Percentiles rank a stretch among this genome's conserved stretches.
phyloP scores from a whole-genome alignment of 2,329 filamentous ascomycete species.

The Cladosporium sp. region DNA sequence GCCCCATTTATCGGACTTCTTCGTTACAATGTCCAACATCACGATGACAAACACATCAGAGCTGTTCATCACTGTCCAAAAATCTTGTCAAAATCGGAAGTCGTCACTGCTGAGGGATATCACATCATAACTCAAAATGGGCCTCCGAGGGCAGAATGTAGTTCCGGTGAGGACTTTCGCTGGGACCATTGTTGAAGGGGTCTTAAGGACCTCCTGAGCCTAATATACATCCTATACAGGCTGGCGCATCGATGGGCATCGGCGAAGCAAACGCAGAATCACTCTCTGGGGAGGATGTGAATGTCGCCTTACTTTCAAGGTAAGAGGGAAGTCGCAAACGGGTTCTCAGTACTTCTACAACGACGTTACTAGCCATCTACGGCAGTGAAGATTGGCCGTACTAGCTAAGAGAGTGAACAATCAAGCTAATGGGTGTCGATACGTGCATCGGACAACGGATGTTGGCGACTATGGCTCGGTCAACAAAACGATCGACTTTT shows the following conservation, averaged over 20 bases:
- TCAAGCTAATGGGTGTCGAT: slow-evolving; percentile 18
- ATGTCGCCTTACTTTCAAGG: background rate
- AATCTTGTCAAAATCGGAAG: background rate
- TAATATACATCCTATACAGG: background rate
- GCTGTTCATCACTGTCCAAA: background rate
- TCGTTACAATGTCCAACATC: too few relatives aligned
- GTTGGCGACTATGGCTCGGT: slow-evolving; percentile 36
- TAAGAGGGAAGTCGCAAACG: background rate
- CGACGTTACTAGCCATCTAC: background rate
- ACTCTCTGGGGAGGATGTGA: background rate
- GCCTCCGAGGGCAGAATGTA: background rate
- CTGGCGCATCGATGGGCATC: background rate
- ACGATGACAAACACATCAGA: background rate
- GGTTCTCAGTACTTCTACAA: background rate
- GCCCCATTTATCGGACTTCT: background rate
- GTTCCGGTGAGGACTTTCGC: background rate
- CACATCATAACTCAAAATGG: background rate
- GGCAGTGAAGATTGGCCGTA: background rate
- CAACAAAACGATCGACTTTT: slow-evolving; percentile 31
- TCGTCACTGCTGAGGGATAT: background rate
- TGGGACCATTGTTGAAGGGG: background rate
- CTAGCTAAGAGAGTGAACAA: background rate
- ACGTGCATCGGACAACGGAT: slow-evolving; percentile 36
- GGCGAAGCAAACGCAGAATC: background rate
- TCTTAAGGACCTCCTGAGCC: background rate